Base-by-base conservation (phyloP, 129 eudicot species). In the Pittosporum tobira region DNA sequence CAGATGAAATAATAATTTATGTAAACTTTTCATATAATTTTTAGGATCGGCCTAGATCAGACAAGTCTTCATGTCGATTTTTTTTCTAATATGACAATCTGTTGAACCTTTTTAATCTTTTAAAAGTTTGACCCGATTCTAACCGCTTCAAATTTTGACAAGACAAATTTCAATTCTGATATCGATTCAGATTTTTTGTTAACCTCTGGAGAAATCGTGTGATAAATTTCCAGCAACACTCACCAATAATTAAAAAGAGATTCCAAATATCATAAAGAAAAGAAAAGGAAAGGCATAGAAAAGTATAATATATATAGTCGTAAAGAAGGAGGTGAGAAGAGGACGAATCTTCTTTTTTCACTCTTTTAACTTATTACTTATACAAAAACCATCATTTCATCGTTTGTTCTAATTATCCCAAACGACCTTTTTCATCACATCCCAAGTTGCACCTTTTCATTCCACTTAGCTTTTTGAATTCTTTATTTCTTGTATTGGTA, bases 391-490 rank as follows among this genome's bases (percentile, higher is more conserved):
- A 51, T 53, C 45, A 18, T 4, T n/a, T 27, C 46, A 53, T 54
- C 22, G 6, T 44, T 65, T 19, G 25, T 65, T 16, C 25, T 24
- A 51, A 23, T 37, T 36, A 52, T 51, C 27, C 31, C 13, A 44
- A 61, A 20, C 19, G 3, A 47, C 51, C 26, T 57, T 57, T 54
- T 42, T 25, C 14, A 19, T 44, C 27, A 57, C 11, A 18, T 47
- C 67, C 28, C 61, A 69, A 69, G 25, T 42, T 52, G 51, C 21
- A 21, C 30, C 65, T 71, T 71, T 71, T 26, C 28, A 58, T 46
- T 46, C 66, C 66, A 61, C 66, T 61, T 44, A 47, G 20, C 16
- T 24, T 34, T 23, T 27, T 38, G 7, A 34, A 6, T 34, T 34
- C 7, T 34, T 38, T 34, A 34, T 34, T 34, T 34, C 7, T 34